phyloP scores from a whole-genome alignment of 257 asterid genomes.

The Plantago ovata region DNA sequence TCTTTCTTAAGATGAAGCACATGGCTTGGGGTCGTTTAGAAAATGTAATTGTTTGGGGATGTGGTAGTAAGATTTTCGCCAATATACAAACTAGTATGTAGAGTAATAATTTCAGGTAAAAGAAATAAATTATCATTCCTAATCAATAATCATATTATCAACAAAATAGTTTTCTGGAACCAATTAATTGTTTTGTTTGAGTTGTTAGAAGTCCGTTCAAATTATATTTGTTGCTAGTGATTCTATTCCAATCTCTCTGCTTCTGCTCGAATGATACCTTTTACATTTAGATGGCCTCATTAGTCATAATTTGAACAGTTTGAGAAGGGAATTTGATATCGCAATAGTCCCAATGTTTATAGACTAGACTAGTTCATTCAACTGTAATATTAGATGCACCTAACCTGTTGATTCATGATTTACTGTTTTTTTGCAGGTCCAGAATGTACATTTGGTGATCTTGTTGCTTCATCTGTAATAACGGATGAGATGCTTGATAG shows the following conservation, averaged over 20 bases:
- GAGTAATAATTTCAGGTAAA: too few relatives aligned
- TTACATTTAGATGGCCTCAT: neutral
- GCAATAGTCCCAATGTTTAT: neutral
- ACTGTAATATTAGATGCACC: slow-evolving; percentile 1
- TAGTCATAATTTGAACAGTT: neutral
- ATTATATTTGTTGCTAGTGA: neutral
- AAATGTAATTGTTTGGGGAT: neutral
- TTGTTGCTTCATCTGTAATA: slow-evolving; percentile 82
- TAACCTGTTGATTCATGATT: neutral
- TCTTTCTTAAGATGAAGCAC: too few relatives aligned
- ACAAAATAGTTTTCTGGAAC: too few relatives aligned
- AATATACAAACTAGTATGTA: too few relatives aligned
- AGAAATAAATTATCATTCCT: too few relatives aligned
- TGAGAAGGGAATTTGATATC: neutral
- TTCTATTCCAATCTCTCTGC: slow-evolving; percentile 4
- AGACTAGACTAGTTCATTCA: neutral
- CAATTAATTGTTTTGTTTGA: too few relatives aligned
- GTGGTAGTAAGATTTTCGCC: neutral
- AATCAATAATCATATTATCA: too few relatives aligned
- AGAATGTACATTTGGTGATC: slow-evolving; percentile 90
- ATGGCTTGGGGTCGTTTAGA: too few relatives aligned
- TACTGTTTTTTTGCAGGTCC: slow-evolving; percentile 60
- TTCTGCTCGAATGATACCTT: slow-evolving; percentile 1
- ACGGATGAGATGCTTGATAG: slow-evolving; percentile 92
- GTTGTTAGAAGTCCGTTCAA: neutral